phyloP scores from a whole-genome alignment of 306 rosid species.

The Glycyrrhiza uralensis region DNA sequence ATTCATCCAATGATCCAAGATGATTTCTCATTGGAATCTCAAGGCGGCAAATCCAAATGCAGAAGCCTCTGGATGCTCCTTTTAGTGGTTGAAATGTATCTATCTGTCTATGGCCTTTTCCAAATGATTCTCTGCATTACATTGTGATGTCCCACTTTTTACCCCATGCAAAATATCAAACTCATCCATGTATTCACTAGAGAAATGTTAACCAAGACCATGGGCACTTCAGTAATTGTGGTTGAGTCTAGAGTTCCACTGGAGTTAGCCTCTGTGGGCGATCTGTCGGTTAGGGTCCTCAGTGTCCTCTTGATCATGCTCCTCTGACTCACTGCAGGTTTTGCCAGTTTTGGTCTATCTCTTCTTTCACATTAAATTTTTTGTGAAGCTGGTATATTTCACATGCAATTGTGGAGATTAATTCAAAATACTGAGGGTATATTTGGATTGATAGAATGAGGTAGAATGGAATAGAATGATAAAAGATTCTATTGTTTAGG shows the following conservation, averaged over 20 bases:
- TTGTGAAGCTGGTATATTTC: too few relatives aligned
- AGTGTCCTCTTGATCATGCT: too few relatives aligned
- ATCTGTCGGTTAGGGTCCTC: neutral
- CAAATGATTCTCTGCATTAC: conserved; percentile 32
- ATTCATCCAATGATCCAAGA: neutral
- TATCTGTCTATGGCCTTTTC: neutral
- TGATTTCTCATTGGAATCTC: neutral
- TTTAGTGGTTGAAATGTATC: conserved; percentile 2
- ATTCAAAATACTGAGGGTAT: too few relatives aligned
- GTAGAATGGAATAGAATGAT: too few relatives aligned
- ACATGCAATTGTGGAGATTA: too few relatives aligned
- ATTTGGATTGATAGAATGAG: too few relatives aligned
- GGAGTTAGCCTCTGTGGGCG: neutral
- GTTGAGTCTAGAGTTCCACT: neutral
- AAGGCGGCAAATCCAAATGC: neutral
- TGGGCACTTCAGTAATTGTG: conserved; percentile 27
- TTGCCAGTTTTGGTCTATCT: too few relatives aligned
- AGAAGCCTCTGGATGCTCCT: neutral
- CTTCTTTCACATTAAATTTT: too few relatives aligned
- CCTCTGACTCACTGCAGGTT: too few relatives aligned
- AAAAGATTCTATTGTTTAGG: too few relatives aligned
- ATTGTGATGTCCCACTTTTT: neutral
- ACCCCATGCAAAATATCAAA: neutral
- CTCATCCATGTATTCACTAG: neutral
- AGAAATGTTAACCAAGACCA: neutral